A percentile compares a stretch with the other conserved stretches of the same genome.
These are phyloP conservation scores for Carex kokanica DNA, from an alignment of 176 grass and related monocot genomes.

Conservation along the genomic window DNA sequence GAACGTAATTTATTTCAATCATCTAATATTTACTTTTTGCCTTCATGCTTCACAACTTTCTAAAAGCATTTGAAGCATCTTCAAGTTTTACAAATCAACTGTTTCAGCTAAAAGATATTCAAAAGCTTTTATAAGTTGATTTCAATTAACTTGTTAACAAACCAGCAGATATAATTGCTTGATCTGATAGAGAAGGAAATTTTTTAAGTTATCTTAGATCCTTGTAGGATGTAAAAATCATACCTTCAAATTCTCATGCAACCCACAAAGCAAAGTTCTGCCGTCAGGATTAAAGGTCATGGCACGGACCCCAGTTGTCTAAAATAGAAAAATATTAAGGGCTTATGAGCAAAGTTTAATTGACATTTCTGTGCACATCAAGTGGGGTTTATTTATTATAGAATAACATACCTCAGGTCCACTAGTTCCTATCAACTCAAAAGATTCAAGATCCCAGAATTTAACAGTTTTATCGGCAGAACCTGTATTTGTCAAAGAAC, in stretches of 20 bases:
- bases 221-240: slow-evolving; percentile 15
- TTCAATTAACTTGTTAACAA: slow-evolving; percentile 5
- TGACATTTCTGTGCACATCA: neutral
- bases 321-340: slow-evolving; percentile 19
- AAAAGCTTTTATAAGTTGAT: neutral
- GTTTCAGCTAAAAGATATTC: neutral
- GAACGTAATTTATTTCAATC: neutral
- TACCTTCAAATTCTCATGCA: slow-evolving; percentile 98
- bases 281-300: slow-evolving; percentile 99
- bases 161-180: slow-evolving; percentile 12
- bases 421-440: slow-evolving; percentile 91
- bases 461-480: slow-evolving; percentile 96
- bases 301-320: slow-evolving; percentile 88
- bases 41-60: neutral
- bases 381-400: slow-evolving; percentile 15
- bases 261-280: slow-evolving; percentile 82
- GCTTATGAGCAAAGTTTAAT: slow-evolving; percentile 1
- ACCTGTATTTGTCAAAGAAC: slow-evolving; percentile 43
- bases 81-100: neutral
- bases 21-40: neutral
- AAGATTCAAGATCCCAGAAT: slow-evolving; percentile 98
- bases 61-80: neutral
- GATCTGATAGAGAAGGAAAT: neutral
- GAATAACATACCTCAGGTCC: slow-evolving; percentile 73
- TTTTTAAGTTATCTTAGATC: neutral